Percentiles rank a stretch among this genome's conserved stretches.
These are phyloP conservation scores for Limtongia smithiae DNA, from an alignment of 805 yeast species.

Conservation along the genomic window DNA sequence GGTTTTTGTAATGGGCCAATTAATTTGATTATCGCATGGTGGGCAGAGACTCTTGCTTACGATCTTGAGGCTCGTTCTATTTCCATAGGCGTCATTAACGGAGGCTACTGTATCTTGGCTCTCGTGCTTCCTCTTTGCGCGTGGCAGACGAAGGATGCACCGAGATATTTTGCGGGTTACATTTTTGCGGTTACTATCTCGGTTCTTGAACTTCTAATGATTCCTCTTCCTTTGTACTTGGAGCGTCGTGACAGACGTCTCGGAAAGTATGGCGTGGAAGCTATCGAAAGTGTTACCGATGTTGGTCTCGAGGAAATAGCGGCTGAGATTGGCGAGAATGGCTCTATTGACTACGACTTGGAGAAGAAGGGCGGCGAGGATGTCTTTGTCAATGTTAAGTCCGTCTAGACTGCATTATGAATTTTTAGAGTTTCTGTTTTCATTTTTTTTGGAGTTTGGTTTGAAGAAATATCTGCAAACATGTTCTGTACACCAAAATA, in stretches of 20 bases:
- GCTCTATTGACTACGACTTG: no score
- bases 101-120: slow-evolving; percentile 17
- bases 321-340: no score
- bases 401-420: no score
- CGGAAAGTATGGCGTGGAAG: slow-evolving; percentile 1
- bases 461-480: no score
- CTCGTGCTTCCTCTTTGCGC: slow-evolving; percentile 19
- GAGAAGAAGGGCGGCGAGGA: no score
- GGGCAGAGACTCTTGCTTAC: slow-evolving; percentile 19
- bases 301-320: no score
- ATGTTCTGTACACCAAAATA: no score
- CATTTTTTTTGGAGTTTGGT: no score
- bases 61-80: slow-evolving; percentile 23
- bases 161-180: slow-evolving; percentile 19
- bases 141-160: slow-evolving; percentile 26
- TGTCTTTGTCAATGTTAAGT: no score
- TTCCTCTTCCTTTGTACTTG: slow-evolving; percentile 18
- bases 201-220: slow-evolving; percentile 16
- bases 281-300: no score
- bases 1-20: slow-evolving; percentile 27
- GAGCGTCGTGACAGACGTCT: slow-evolving; percentile 17
- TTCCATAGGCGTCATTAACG: slow-evolving; percentile 16
- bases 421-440: no score
- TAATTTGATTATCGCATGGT: slow-evolving; percentile 25
- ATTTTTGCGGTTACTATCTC: slow-evolving; percentile 12